Conservation (phyloP, 2,329 filamentous ascomycete genomes). For the Periconia macrospinosa region DNA sequence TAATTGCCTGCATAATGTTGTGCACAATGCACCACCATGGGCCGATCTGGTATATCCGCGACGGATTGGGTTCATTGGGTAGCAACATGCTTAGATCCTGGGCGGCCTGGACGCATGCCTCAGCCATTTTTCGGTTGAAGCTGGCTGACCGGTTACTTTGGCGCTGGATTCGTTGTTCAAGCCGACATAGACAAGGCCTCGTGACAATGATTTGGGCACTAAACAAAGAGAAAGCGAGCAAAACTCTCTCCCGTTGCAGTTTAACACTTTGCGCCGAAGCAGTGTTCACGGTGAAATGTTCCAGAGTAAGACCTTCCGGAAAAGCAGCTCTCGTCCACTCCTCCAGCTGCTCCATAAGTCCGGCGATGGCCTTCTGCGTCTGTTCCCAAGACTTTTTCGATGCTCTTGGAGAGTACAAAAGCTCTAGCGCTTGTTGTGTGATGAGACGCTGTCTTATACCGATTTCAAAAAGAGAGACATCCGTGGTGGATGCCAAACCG, state of each 20-base stretch:
- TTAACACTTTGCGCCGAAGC: not conserved
- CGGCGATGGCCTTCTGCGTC: slow-evolving; percentile 29
- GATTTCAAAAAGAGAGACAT: slow-evolving; percentile 10
- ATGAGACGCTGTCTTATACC: slow-evolving; percentile 26
- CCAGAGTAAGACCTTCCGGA: slow-evolving; percentile 32
- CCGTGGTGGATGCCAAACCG: not conserved
- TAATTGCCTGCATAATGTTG: slow-evolving; percentile 42
- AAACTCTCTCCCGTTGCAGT: slow-evolving; percentile 15
- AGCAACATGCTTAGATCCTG: slow-evolving; percentile 29
- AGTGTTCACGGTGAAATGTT: slow-evolving; percentile 10
- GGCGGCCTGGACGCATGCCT: slow-evolving; percentile 42
- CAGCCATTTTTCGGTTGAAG: slow-evolving; percentile 34
- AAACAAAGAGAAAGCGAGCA: slow-evolving; percentile 33
- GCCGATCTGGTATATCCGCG: slow-evolving; percentile 16
- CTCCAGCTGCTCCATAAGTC: slow-evolving; percentile 30
- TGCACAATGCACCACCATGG: slow-evolving; percentile 46
- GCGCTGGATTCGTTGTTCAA: slow-evolving; percentile 32
- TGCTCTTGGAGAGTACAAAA: slow-evolving; percentile 36
- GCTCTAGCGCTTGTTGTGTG: slow-evolving; percentile 15
- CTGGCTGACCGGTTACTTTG: slow-evolving; percentile 31
- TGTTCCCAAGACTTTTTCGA: slow-evolving; percentile 35
- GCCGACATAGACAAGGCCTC: slow-evolving; percentile 42
- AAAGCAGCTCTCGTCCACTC: slow-evolving; percentile 25
- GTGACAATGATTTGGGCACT: slow-evolving; percentile 40
- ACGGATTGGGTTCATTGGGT: slow-evolving; percentile 25